Conservation (phyloP, 768 basidiomycete genomes). For the Rhizopogon vulgaris region DNA sequence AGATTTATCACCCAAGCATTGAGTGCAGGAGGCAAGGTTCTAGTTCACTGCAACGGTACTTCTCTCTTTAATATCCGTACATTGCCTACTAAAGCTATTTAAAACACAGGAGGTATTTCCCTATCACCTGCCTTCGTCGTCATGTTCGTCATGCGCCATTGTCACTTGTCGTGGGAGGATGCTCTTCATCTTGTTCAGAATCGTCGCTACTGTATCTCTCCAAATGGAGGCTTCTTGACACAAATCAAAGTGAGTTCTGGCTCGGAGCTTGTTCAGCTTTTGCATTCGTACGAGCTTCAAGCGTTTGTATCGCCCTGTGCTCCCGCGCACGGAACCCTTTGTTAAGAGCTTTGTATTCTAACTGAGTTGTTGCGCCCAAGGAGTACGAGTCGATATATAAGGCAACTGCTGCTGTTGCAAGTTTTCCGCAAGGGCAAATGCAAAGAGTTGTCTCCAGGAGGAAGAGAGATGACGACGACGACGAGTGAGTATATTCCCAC, state of each 20-base stretch:
- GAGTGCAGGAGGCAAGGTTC: constrained; percentile 59
- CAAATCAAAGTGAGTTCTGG: constrained; percentile 70
- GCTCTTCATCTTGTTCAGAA: constrained; percentile 86
- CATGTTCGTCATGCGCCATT: constrained; percentile 90
- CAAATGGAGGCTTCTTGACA: constrained; percentile 85
- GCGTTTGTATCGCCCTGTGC: not conserved
- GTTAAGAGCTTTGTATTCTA: not conserved
- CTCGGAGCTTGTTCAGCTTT: not conserved
- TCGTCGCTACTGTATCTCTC: constrained; percentile 88
- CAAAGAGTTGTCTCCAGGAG: constrained; percentile 46
- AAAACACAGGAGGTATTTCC: constrained; percentile 68
- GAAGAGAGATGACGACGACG: constrained; percentile 73
- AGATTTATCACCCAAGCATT: constrained; percentile 64
- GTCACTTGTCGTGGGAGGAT: constrained; percentile 79
- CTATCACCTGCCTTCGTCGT: constrained; percentile 86
- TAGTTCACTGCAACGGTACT: constrained; percentile 86
- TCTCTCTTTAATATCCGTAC: not conserved
- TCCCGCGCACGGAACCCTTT: not conserved
- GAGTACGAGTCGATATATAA: constrained; percentile 93
- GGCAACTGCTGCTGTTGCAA: constrained; percentile 63
- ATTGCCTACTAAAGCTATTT: not conserved
- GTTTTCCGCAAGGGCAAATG: constrained; percentile 39
- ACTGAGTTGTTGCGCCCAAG: constrained; percentile 30
- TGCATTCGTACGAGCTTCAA: not conserved
- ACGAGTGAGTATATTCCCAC: constrained; percentile 35